Evolutionary conservation across 345 rosid species (phyloP), one percentile per base, ranked within the genome.

Genomic region (Salix exigua): DNA sequence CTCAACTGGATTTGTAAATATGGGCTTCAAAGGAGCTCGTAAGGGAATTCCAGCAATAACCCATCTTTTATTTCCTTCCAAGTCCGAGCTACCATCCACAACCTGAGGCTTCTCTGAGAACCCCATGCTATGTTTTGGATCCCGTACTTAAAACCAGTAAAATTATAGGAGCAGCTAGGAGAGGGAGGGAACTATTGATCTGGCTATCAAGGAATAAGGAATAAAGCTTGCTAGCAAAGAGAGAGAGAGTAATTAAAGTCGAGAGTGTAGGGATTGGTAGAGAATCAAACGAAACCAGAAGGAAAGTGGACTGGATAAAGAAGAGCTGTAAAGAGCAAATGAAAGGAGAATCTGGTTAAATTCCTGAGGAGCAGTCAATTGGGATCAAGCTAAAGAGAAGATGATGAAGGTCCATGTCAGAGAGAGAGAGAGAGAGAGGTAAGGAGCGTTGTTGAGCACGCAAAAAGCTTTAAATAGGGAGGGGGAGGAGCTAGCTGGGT

Each of bases 1-100:
- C 48, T 64, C 86, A 26, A 58, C 63, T 21, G 85, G 85, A 23
- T 66, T 82, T 2, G 89, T 81, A 76, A 78, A 85, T 7, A 91
- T 80, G 16, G 86, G 86, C 88, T 88, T 91, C 73, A 94, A 80
- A 0, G 96, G 91, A 44, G 87, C 85, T 62, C 90, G 85, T 35
- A 88, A 79, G 4, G 88, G 82, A 77, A 86, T 82, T 66, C 91
- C 96, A 7, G 91, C 85, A 67, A 89, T 81, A 40, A 87, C 81
- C 91, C 92, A 83, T 81, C 74, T 83, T 40, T 82, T 85, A n/a
- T 23, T 10, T 31, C 80, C 81, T 11, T 88, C 91, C 19, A 86
- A 85, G 58, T 84, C 90, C 48, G 84, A 76, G 71, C 87, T 91
- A 33, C 82, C 84, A 33, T 89, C 91, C 46, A 82, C 90, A 38